Conservation (phyloP, 2,329 filamentous ascomycete genomes). For the Lecanicillium sp. region DNA sequence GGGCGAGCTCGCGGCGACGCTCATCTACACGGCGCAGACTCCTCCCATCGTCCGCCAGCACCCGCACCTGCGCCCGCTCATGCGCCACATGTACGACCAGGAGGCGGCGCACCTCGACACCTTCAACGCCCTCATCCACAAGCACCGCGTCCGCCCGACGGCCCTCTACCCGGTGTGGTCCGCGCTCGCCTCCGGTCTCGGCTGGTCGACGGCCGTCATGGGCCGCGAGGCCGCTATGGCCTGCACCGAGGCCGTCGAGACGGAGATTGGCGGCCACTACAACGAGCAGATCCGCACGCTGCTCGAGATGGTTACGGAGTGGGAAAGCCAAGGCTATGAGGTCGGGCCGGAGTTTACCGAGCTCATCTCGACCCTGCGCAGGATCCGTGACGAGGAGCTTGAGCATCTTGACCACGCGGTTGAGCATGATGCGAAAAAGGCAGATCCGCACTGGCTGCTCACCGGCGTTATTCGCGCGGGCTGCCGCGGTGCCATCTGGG, state of each 20-base stretch:
- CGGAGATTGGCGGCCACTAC: constrained; percentile 94
- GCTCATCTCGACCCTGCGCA: constrained; percentile 66
- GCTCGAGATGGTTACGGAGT: constrained; percentile 71
- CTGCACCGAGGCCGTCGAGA: constrained; percentile 96
- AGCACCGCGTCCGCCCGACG: constrained; percentile 86
- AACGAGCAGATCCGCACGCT: constrained; percentile 83
- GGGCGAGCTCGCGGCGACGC: constrained; percentile 90
- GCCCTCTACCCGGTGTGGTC: constrained; percentile 90
- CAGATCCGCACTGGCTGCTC: constrained; percentile 81
- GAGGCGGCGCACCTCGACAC: constrained; percentile 80
- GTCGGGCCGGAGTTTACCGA: constrained; percentile 70
- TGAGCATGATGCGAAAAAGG: constrained; percentile 85
- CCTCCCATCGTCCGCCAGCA: constrained; percentile 73
- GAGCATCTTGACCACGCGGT: constrained; percentile 96
- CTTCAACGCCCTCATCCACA: constrained; percentile 77
- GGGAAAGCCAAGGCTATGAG: constrained; percentile 72
- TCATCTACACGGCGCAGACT: constrained; percentile 88
- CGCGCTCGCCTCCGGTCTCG: constrained; percentile 69
- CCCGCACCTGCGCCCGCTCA: constrained; percentile 81
- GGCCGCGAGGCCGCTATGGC: constrained; percentile 96
- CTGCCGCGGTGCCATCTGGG: constrained; percentile 87
- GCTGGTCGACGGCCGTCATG: constrained; percentile 84
- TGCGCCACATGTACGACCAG: constrained; percentile 98
- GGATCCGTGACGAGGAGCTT: constrained; percentile 90
- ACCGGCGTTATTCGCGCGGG: constrained; percentile 85